Percentiles rank a stretch among this genome's conserved stretches.
Conservation (phyloP, 1,284 basidiomycete species). For the Ceraceosorus guamensis region DNA sequence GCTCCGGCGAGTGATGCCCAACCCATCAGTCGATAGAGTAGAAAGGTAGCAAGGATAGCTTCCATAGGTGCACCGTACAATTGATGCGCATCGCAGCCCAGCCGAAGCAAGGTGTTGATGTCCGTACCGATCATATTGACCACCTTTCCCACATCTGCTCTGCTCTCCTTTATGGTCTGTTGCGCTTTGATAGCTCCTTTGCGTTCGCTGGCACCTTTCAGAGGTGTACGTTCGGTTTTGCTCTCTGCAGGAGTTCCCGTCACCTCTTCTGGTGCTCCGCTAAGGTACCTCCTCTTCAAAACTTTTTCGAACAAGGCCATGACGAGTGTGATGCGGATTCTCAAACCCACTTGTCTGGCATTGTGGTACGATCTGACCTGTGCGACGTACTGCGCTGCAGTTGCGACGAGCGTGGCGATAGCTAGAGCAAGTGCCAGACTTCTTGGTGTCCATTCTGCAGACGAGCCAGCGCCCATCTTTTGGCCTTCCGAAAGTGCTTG, state of each 20-base stretch:
- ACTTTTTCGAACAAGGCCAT: conserved; percentile 44
- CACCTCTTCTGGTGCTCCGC: conserved; percentile 11
- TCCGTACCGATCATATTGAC: conserved; percentile 53
- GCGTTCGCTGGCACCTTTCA: background rate
- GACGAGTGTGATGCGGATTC: conserved; percentile 38
- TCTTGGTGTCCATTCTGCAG: conserved; percentile 20
- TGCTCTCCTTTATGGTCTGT: background rate
- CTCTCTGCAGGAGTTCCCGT: background rate
- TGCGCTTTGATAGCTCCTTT: conserved; percentile 7
- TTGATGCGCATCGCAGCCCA: conserved; percentile 51
- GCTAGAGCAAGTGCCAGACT: conserved; percentile 28
- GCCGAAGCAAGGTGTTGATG: conserved; percentile 40
- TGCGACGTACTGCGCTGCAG: conserved; percentile 24
- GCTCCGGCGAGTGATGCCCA: conserved; percentile 26
- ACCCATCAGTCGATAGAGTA: conserved; percentile 33
- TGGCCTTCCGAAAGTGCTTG: background rate
- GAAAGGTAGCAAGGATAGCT: conserved; percentile 18
- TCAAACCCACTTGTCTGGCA: conserved; percentile 44
- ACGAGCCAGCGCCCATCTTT: background rate
- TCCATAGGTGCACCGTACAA: conserved; percentile 67
- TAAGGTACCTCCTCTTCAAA: conserved; percentile 34
- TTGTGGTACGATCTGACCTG: conserved; percentile 41
- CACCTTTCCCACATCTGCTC: conserved; percentile 52
- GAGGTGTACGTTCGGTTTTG: background rate
- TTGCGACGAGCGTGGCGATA: conserved; percentile 19